Percentiles rank a stretch among this genome's conserved stretches.
These are phyloP conservation scores for Tolypocladium tundrense DNA, from an alignment of 2,329 filamentous ascomycete species.

Conservation along the genomic window DNA sequence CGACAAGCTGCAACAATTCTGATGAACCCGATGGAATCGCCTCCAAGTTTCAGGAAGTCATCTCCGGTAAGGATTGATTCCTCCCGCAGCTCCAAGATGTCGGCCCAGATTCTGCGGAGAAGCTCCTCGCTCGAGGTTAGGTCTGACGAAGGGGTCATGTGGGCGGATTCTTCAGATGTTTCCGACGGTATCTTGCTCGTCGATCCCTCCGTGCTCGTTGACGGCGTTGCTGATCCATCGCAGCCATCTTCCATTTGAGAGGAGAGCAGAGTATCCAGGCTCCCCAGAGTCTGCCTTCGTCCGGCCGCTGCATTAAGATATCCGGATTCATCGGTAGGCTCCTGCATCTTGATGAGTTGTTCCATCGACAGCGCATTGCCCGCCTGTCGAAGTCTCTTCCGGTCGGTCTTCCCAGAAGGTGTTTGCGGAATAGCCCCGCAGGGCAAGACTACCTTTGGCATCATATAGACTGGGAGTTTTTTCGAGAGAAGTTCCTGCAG, in stretches of 20 bases:
- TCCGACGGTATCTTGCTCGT: background rate
- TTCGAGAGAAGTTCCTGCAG: background rate
- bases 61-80: background rate
- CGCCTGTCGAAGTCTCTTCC: background rate
- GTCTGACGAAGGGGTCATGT: background rate
- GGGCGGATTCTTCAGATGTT: background rate
- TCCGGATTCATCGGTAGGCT: too few species aligned
- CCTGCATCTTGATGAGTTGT: background rate
- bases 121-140: background rate
- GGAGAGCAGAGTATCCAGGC: background rate
- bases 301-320: background rate
- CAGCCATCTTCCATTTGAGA: background rate
- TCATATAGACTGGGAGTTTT: constrained; percentile 1
- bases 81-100: background rate
- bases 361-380: background rate
- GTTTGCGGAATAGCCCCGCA: background rate
- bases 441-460: background rate
- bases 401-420: constrained; percentile 1
- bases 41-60: constrained; percentile 2
- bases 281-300: background rate
- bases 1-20: background rate
- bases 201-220: background rate
- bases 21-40: constrained; percentile 2
- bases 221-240: background rate
- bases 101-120: constrained; percentile 1